phyloP scores from a whole-genome alignment of 2,329 filamentous ascomycete genomes.

The Aspergillus proliferans region DNA sequence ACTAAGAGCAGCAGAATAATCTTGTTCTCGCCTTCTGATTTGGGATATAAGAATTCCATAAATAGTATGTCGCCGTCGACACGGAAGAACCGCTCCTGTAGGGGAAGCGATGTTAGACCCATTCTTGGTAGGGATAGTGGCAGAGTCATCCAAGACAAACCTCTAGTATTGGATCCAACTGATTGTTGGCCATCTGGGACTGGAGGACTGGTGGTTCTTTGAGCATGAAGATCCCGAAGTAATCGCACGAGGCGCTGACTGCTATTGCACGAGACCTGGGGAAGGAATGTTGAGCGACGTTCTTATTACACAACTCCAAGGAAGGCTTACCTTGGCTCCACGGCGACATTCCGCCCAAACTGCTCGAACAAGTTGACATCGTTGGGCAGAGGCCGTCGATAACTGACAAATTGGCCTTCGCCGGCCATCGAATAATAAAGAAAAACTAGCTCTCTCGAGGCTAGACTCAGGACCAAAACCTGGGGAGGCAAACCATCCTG shows the following conservation, averaged over 20 bases:
- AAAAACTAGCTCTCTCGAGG: slow-evolving; percentile 68
- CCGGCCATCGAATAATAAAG: slow-evolving; percentile 55
- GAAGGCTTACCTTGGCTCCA: slow-evolving; percentile 65
- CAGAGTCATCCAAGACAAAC: slow-evolving; percentile 29
- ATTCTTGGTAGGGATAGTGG: background rate
- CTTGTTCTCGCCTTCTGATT: slow-evolving; percentile 58
- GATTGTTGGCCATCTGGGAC: slow-evolving; percentile 43
- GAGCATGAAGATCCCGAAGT: slow-evolving; percentile 67
- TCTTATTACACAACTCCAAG: background rate
- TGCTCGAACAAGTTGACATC: slow-evolving; percentile 49
- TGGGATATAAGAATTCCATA: slow-evolving; percentile 77
- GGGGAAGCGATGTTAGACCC: background rate
- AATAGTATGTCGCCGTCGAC: slow-evolving; percentile 72
- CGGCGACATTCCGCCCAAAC: slow-evolving; percentile 61
- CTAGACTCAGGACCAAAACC: slow-evolving; percentile 68
- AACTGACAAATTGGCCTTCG: slow-evolving; percentile 55
- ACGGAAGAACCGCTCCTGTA: slow-evolving; percentile 42
- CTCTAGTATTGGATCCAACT: slow-evolving; percentile 55
- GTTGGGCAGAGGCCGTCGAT: slow-evolving; percentile 54
- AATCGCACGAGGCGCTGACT: slow-evolving; percentile 62
- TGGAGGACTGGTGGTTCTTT: slow-evolving; percentile 51
- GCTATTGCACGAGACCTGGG: slow-evolving; percentile 53
- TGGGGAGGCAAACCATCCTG: slow-evolving; percentile 61
- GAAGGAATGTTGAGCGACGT: slow-evolving; percentile 6
- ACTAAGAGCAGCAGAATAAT: slow-evolving; percentile 69